Percentiles rank a stretch among this genome's conserved stretches.
Conservation (phyloP, 129 eudicot species). For the Escallonia rubra region DNA sequence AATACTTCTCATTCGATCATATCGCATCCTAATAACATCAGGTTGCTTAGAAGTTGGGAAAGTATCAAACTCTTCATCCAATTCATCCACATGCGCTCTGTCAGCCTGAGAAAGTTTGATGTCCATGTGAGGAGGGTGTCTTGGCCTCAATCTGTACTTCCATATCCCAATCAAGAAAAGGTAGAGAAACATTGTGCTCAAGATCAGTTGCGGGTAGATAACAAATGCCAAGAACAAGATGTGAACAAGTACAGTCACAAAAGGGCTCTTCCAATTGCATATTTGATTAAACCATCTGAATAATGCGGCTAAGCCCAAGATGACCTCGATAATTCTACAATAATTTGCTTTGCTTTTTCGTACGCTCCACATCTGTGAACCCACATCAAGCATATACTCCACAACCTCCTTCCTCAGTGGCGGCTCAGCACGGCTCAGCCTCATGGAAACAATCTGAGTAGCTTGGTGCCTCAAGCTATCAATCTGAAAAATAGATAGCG, state of each 20-base stretch:
- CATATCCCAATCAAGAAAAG: constrained; percentile 34
- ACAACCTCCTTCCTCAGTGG: constrained; percentile 49
- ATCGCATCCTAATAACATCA: constrained; percentile 37
- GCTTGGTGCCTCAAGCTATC: constrained; percentile 46
- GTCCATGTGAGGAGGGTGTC: constrained; percentile 53
- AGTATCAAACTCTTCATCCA: constrained; percentile 50
- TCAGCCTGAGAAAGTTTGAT: constrained; percentile 44
- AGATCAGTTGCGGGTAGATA: constrained; percentile 32
- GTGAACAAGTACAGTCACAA: constrained; percentile 36
- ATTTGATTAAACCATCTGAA: constrained; percentile 35
- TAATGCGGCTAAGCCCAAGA: constrained; percentile 17
- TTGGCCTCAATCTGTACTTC: constrained; percentile 47
- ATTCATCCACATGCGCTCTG: constrained; percentile 28
- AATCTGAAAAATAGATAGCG: constrained; percentile 30
- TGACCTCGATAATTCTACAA: constrained; percentile 25
- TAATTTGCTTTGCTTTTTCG: constrained; percentile 51
- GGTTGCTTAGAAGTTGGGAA: constrained; percentile 37
- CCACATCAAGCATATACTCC: constrained; percentile 53
- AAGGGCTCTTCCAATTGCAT: constrained; percentile 42
- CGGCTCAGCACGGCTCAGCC: constrained; percentile 54
- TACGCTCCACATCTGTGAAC: constrained; percentile 55
- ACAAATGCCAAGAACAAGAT: constrained; percentile 31
- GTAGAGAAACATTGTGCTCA: constrained; percentile 27
- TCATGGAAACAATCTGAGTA: constrained; percentile 37
- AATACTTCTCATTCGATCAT: constrained; percentile 43